These are phyloP conservation scores for Cicer cuneatum DNA, from an alignment of 306 rosid genomes.

Conservation along the genomic window DNA sequence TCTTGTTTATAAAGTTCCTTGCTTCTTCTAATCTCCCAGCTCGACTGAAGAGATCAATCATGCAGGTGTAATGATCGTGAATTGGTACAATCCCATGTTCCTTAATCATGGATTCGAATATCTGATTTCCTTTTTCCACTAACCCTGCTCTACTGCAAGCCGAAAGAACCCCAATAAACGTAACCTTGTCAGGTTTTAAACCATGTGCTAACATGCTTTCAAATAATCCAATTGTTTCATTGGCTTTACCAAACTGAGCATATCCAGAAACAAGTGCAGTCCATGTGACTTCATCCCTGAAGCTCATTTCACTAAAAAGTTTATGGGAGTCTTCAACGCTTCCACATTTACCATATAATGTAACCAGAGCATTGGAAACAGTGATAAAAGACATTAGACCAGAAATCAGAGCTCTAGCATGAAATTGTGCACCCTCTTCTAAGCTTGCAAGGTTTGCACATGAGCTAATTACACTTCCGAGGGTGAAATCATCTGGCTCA, in stretches of 20 bases:
- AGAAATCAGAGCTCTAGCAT: constrained; percentile 74
- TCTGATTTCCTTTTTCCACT: constrained; percentile 74
- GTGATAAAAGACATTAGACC: constrained; percentile 71
- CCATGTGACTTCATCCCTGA: constrained; percentile 86
- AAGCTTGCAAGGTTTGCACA: constrained; percentile 93
- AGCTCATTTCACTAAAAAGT: constrained; percentile 74
- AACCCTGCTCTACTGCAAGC: constrained; percentile 95
- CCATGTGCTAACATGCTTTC: constrained; percentile 72
- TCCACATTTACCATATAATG: constrained; percentile 87
- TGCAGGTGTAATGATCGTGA: constrained; percentile 85
- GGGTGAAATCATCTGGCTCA: constrained; percentile 79
- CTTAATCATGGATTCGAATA: constrained; percentile 70
- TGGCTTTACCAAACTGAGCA: constrained; percentile 80
- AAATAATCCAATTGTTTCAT: constrained; percentile 71
- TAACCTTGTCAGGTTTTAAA: constrained; percentile 80
- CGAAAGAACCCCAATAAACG: constrained; percentile 90
- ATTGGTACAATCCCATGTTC: constrained; percentile 72
- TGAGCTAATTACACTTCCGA: constrained; percentile 91
- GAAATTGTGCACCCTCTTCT: constrained; percentile 96
- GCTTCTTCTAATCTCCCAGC: constrained; percentile 92
- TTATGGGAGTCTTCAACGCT: constrained; percentile 67
- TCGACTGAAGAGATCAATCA: constrained; percentile 87
- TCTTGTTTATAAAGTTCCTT: constrained; percentile 61
- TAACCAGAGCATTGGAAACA: constrained; percentile 88
- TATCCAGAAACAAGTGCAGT: constrained; percentile 91